phyloP scores from a whole-genome alignment of 371 early-diverging fungal species.

The Basidiobolus meristosporus region DNA sequence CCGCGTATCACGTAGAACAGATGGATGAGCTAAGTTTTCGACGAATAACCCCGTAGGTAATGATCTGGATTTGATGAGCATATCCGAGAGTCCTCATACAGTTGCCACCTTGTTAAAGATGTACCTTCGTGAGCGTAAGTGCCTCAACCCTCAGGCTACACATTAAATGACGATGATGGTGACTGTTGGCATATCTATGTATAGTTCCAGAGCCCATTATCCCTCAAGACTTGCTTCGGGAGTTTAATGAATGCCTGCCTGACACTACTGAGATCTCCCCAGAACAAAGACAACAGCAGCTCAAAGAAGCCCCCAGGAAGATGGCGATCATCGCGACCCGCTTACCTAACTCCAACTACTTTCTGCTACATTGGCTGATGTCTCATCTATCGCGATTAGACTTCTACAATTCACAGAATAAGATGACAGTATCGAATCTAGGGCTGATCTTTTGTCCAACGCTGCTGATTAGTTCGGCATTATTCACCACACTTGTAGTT shows the following conservation, averaged over 20 bases:
- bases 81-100: neutral
- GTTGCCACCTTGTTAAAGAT: neutral
- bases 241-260: neutral
- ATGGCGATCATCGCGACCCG: neutral
- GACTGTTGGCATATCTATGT: no score
- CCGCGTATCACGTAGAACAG: no score
- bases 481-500: neutral
- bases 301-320: neutral
- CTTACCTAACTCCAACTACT: neutral
- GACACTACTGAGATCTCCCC: neutral
- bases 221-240: neutral
- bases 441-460: neutral
- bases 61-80: no score
- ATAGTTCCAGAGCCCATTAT: neutral
- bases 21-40: no score
- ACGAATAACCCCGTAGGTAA: no score
- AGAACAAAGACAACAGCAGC: neutral
- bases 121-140: neutral
- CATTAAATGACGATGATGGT: no score
- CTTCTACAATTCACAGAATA: neutral
- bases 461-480: neutral
- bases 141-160: no score
- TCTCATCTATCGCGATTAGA: neutral
- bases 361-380: neutral
- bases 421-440: slow-evolving; percentile 1